Percentiles rank a stretch among this genome's conserved stretches.
phyloP scores from a whole-genome alignment of 2,329 filamentous ascomycete genomes.

The Nigrospora sphaerica region DNA sequence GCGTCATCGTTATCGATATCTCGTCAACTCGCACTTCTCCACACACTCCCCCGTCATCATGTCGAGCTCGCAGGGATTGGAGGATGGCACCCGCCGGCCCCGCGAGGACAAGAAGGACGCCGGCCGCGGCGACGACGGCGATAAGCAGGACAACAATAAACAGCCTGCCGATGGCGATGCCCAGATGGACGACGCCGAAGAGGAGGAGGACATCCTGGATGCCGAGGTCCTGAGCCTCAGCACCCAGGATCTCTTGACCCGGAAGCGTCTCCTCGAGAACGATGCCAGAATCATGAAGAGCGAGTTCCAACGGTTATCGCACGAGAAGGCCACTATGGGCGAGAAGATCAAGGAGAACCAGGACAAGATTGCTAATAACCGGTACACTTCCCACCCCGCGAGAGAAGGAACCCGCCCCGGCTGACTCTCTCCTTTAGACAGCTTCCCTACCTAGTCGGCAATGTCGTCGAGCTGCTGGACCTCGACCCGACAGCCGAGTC shows the following conservation, averaged over 20 bases:
- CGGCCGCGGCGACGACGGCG: conserved; percentile 45
- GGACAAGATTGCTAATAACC: conserved; percentile 99
- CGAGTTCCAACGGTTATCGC: conserved; percentile 86
- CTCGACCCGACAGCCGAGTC: conserved; percentile 94
- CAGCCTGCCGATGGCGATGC: conserved; percentile 64
- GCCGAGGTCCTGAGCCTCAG: conserved; percentile 88
- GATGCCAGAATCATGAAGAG: conserved; percentile 98
- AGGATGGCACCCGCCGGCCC: conserved; percentile 16
- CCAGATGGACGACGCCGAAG: conserved; percentile 83
- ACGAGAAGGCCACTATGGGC: conserved; percentile 92
- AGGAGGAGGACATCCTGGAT: conserved; percentile 78
- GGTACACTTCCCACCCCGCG: conserved; percentile 41
- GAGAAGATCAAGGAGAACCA: conserved; percentile 99
- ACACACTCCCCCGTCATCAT: conserved; percentile 10
- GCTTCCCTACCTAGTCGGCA: conserved; percentile 95
- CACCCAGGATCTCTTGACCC: conserved; percentile 89
- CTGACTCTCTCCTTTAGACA: conserved; percentile 52
- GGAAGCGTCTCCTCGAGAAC: conserved; percentile 89
- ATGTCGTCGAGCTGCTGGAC: conserved; percentile 94
- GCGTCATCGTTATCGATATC: background rate
- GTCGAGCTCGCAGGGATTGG: conserved; percentile 21
- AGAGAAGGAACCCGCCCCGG: background rate
- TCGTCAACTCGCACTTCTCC: background rate
- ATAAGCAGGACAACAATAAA: conserved; percentile 40
- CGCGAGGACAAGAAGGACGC: conserved; percentile 45